Evolutionary conservation across 306 rosid species (phyloP), one percentile per base, ranked within the genome.

Genomic region (Castanea crenata): DNA sequence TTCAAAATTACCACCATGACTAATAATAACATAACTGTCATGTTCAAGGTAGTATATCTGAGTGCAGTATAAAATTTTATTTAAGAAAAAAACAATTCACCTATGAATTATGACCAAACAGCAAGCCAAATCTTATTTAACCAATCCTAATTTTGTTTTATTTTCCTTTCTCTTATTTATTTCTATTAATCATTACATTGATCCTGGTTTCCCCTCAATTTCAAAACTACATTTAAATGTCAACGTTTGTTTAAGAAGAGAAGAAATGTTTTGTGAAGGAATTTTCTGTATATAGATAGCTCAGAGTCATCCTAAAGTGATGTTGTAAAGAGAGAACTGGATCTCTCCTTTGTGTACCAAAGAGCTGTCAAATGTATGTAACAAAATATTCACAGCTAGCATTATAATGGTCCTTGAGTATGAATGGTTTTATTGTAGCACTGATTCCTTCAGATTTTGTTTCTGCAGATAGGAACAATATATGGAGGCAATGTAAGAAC

Each of bases 391-490:
- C 72, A 67, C 72, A 46, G 8, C 62, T 46, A 55, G 41, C 55
- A 57, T 41, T 4, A 4, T 4, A 16, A 74, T 27, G 44, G 25
- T 78, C 49, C 51, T 54, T 35, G 23, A 35, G 72, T 13, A 3
- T 19, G n/a, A 44, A 59, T 32, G 46, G 41, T 31, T 51, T 29
- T 46, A 35, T 29, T 21, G 29, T 18, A 59, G 19, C 20, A 81
- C 11, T 9, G 76, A 18, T 9, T 46, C 71, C 55, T 65, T n/a
- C 41, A n/a, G 71, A 46, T 67, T 27, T 46, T 27, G 54, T 49
- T 75, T 49, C 84, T 81, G 76, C 76, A 75, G 44, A 75, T 20
- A 16, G 46, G 27, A 31, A 55, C 64, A 75, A 49, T 49, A 49
- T 49, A 49, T 12, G 31, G 8, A 74, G 38, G 69, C 67, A 34